Evolutionary conservation across 2,329 filamentous ascomycete genomes (phyloP).

Genomic region (Ceratocystis smalleyi): DNA sequence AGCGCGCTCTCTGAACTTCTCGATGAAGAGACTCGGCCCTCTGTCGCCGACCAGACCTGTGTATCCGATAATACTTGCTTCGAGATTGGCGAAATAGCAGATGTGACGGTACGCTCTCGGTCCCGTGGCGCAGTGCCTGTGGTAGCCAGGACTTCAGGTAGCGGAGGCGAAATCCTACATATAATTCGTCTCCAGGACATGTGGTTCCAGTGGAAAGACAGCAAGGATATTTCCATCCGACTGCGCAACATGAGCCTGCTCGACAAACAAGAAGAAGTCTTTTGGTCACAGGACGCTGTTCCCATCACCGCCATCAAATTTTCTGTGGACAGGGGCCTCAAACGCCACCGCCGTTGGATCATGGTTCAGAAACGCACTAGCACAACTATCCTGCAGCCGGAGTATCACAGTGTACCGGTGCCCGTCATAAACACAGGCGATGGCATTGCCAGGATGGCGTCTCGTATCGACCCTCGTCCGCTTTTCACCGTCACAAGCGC

Average conservation of each 20-base stretch:
- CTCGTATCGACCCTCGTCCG: constrained; percentile 40
- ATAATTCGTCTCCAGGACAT: constrained; percentile 36
- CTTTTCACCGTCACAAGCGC: constrained; percentile 36
- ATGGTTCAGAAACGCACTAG: constrained; percentile 37
- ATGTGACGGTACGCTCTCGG: constrained; percentile 23
- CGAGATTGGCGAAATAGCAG: constrained; percentile 39
- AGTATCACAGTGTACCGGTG: constrained; percentile 29
- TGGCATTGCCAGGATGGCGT: constrained; percentile 24
- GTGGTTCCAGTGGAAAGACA: constrained; percentile 38
- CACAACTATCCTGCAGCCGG: constrained; percentile 37
- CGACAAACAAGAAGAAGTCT: constrained; percentile 32
- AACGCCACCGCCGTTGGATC: constrained; percentile 33
- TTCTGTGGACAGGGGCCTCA: constrained; percentile 25
- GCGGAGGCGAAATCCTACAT: constrained; percentile 41
- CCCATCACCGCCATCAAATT: constrained; percentile 39
- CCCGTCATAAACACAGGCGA: constrained; percentile 16
- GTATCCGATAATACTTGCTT: constrained; percentile 25
- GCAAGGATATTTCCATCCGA: constrained; percentile 32
- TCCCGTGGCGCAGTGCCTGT: constrained; percentile 21
- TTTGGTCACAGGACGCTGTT: constrained; percentile 39
- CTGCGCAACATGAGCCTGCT: constrained; percentile 30
- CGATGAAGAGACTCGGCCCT: constrained; percentile 23
- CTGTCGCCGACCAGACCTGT: constrained; percentile 11
- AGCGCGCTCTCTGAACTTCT: constrained; percentile 23
- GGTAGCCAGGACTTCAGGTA: constrained; percentile 38